Evolutionary conservation across 176 grass and related monocot species (phyloP).

Genomic region (Triticum turgidum): DNA sequence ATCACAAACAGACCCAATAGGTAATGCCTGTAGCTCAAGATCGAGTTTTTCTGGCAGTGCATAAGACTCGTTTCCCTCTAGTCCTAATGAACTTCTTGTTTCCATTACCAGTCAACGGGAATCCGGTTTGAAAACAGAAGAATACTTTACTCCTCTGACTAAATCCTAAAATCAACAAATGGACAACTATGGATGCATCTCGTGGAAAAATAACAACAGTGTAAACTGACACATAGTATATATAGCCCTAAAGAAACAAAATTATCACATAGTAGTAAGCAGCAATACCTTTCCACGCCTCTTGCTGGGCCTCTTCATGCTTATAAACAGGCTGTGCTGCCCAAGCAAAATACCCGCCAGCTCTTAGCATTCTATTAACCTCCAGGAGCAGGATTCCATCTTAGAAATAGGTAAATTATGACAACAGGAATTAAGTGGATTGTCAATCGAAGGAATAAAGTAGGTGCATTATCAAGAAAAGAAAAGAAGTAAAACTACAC

Average conservation of each 20-base stretch:
- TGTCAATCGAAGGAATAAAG: not conserved
- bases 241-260: conserved; percentile 3
- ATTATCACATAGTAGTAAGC: not conserved
- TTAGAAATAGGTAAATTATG: conserved; percentile 36
- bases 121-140: not conserved
- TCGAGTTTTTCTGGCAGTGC: not conserved
- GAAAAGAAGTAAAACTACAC: conserved; percentile 1
- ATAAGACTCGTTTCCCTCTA: not conserved
- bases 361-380: conserved; percentile 96
- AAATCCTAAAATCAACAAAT: not conserved
- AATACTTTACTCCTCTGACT: not conserved
- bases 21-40: not conserved
- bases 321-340: conserved; percentile 98
- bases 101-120: not conserved
- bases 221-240: not conserved
- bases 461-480: not conserved
- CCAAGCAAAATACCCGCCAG: conserved; percentile 94
- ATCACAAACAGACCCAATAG: not conserved
- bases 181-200: not conserved
- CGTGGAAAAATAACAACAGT: not conserved
- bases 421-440: not conserved
- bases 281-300: conserved; percentile 85
- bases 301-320: conserved; percentile 86
- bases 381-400: conserved; percentile 96
- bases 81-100: not conserved